Evolutionary conservation across 441 rosid species (phyloP).

Genomic region (Euphorbia corollata): DNA sequence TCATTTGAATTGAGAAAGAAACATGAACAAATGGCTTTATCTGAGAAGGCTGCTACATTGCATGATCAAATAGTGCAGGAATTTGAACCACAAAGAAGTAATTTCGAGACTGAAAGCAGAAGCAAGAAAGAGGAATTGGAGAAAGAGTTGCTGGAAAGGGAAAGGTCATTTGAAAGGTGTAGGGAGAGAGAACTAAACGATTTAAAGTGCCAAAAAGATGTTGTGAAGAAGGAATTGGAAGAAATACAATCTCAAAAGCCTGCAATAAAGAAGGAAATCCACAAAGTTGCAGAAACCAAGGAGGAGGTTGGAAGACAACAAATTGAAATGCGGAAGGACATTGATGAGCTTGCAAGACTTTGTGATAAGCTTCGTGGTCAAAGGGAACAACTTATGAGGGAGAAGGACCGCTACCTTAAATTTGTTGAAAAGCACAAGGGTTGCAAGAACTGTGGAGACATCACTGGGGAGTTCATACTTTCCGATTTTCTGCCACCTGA

Average conservation of each 20-base stretch:
- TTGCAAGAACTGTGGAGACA: conserved; percentile 59
- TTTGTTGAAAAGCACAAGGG: conserved; percentile 52
- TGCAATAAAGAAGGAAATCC: conserved; percentile 43
- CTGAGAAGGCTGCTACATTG: conserved; percentile 45
- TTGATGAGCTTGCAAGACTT: conserved; percentile 50
- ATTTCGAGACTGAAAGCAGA: conserved; percentile 38
- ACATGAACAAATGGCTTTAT: conserved; percentile 48
- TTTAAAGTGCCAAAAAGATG: conserved; percentile 38
- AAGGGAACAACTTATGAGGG: conserved; percentile 40
- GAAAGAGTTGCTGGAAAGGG: conserved; percentile 40
- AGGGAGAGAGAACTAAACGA: conserved; percentile 42
- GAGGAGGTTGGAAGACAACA: conserved; percentile 47
- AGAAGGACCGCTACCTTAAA: conserved; percentile 45
- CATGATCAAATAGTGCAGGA: conserved; percentile 50
- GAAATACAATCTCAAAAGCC: conserved; percentile 41
- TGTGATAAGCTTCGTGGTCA: conserved; percentile 52
- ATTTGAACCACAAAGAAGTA: conserved; percentile 44
- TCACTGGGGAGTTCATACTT: conserved; percentile 46
- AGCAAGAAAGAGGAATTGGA: conserved; percentile 47
- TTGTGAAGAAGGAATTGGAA: conserved; percentile 42
- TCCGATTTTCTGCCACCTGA: conserved; percentile 52
- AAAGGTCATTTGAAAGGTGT: conserved; percentile 36
- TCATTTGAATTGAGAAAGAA: conserved; percentile 56
- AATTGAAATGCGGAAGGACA: conserved; percentile 53
- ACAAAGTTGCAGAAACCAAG: conserved; percentile 37